Base-by-base conservation (phyloP, 1,284 basidiomycete species). In the Leccinum angustisporum region DNA sequence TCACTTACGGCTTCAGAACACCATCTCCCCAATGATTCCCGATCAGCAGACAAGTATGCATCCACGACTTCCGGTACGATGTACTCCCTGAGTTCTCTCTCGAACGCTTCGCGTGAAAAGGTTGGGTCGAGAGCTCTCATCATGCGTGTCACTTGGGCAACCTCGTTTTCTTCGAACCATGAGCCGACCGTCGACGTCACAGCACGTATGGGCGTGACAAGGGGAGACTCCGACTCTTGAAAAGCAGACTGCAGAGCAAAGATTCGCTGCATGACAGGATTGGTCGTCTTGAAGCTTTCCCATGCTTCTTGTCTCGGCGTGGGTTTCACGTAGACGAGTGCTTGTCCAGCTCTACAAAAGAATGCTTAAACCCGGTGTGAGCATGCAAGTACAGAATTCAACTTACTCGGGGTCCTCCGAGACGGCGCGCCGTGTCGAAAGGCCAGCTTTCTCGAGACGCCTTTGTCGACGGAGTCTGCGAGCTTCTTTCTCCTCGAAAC, bases 61-160 rank as follows among this genome's bases (percentile, higher is more conserved):
- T 99, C 97, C 8, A 99, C 94, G 6, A 99, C 86, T 75, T 99
- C 97, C 0, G 97, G 97, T 2, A 99, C 86, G 64, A 99, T 97
- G 73, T 98, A 99, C 77, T 99, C 97, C 66, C 97, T 81, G 65
- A 99, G 76, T 73, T 99, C 97, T 61, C 90, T 83, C 71, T 95
- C 90, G 74, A 98, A 99, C 21, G 78, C 76, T 73, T 98, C 96
- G 70, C 92, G 85, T 58, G 85, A 89, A 78, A 98, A 99, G 14
- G 78, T 77, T 5, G 97, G 94, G 74, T 99, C 97, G 70, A 97
- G 80, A 40, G 82, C 75, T 76, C 90, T 94, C 86, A 98, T 92
- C 70, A 90, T 80, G 59, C 93, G 85, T 70, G 92, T 88, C 27
- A 99, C 97, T 73, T 92, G 92, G 13, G 95, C 97, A 50, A 92